Conservation (phyloP, 2,329 filamentous ascomycete genomes). For the Claviceps monticola region DNA sequence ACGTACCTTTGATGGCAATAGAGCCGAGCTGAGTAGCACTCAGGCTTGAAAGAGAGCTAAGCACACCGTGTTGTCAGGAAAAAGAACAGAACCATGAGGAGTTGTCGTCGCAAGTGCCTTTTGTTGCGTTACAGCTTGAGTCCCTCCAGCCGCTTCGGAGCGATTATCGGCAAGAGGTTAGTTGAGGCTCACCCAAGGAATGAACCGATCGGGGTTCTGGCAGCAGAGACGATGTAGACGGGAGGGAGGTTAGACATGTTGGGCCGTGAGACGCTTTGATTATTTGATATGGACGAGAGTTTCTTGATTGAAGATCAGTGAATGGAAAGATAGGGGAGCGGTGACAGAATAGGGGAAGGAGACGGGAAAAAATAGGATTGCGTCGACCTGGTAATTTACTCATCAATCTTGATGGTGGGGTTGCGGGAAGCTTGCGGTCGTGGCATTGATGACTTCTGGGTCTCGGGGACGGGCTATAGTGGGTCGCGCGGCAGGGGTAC, state of each 20-base stretch:
- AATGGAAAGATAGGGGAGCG: not conserved
- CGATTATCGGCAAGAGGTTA: conserved; percentile 1
- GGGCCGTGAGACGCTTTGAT: not conserved
- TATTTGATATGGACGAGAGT: not conserved
- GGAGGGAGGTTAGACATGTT: conserved; percentile 41
- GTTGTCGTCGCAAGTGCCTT: not conserved
- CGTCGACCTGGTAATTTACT: not conserved
- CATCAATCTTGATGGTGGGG: not conserved
- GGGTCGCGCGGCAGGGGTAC: too few relatives aligned
- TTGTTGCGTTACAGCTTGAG: not conserved
- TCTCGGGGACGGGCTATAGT: too few relatives aligned
- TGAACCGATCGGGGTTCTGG: conserved; percentile 80
- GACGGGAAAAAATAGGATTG: not conserved
- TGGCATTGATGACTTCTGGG: not conserved
- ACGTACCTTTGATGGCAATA: conserved; percentile 78
- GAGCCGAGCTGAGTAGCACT: conserved; percentile 78
- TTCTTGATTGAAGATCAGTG: not conserved
- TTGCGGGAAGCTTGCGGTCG: not conserved
- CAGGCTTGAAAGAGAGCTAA: conserved; percentile 75
- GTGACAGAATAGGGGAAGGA: not conserved
- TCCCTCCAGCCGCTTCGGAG: not conserved
- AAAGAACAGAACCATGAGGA: not conserved
- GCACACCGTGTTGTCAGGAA: conserved; percentile 2
- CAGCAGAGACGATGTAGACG: conserved; percentile 91
- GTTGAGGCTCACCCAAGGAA: conserved; percentile 63